phyloP scores from a whole-genome alignment of 1,284 basidiomycete genomes.

The Melampsora allii-populina region DNA sequence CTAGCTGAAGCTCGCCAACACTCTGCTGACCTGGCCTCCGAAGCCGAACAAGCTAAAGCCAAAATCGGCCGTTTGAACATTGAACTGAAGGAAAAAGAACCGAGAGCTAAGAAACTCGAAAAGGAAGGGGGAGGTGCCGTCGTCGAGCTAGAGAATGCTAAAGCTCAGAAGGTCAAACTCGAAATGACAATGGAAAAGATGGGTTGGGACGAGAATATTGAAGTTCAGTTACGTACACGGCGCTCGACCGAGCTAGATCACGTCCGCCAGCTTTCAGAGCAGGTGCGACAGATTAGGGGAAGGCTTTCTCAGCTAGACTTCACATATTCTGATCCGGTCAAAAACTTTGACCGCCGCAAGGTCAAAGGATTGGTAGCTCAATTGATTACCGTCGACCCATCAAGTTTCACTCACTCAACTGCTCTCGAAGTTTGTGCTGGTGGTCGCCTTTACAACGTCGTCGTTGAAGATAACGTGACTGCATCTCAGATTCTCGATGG shows the following conservation, averaged over 20 bases:
- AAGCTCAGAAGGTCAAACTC: constrained; percentile 62
- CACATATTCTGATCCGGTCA: constrained; percentile 71
- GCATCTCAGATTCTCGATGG: constrained; percentile 80
- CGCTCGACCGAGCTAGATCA: constrained; percentile 62
- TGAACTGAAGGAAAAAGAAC: constrained; percentile 74
- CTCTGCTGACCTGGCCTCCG: constrained; percentile 71
- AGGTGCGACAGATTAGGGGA: constrained; percentile 68
- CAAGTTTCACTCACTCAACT: constrained; percentile 73
- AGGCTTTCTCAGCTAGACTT: constrained; percentile 74
- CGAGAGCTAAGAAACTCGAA: constrained; percentile 76
- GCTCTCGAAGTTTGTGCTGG: constrained; percentile 86
- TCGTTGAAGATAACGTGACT: constrained; percentile 84
- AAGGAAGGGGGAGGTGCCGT: constrained; percentile 72
- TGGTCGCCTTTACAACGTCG: constrained; percentile 86
- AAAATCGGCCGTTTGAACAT: constrained; percentile 75
- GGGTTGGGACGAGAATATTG: constrained; percentile 77
- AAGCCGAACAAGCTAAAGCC: constrained; percentile 77
- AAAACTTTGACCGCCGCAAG: constrained; percentile 76
- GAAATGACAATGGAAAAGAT: constrained; percentile 61
- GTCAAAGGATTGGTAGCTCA: constrained; percentile 69
- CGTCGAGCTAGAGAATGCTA: constrained; percentile 65
- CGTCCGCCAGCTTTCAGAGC: constrained; percentile 58
- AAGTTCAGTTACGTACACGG: constrained; percentile 63
- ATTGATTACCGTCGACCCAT: constrained; percentile 69
- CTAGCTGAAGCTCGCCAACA: constrained; percentile 80